Evolutionary conservation across 1,139 yeast genomes (phyloP).

Genomic region (Magnusiomyces ingens): DNA sequence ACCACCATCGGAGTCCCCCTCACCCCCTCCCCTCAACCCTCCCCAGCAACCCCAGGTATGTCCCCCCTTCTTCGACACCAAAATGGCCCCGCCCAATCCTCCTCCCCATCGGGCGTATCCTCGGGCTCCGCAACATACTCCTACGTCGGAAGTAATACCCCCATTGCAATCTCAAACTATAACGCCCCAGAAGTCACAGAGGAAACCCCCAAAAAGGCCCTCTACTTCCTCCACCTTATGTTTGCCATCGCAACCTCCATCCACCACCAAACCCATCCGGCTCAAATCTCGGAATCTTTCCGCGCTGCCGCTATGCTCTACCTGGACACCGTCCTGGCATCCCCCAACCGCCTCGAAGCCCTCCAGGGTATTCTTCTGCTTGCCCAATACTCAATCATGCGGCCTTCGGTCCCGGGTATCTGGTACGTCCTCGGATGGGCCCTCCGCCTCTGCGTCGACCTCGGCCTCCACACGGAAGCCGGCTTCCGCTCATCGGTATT

Average conservation of each 20-base stretch:
- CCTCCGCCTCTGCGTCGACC: slow-evolving; percentile 68
- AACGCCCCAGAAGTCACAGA: slow-evolving; percentile 13
- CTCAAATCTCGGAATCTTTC: slow-evolving; percentile 64
- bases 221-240: slow-evolving; percentile 64
- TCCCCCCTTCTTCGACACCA: slow-evolving; percentile 13
- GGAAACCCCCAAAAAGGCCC: slow-evolving; percentile 16
- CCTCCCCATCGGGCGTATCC: neutral
- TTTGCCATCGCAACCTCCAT: slow-evolving; percentile 79
- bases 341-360: slow-evolving; percentile 59
- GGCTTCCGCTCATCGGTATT: slow-evolving; percentile 24
- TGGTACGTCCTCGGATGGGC: slow-evolving; percentile 88
- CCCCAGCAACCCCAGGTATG: slow-evolving; percentile 14
- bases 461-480: slow-evolving; percentile 66
- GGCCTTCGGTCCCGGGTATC: slow-evolving; percentile 66
- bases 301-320: slow-evolving; percentile 59
- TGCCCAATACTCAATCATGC: slow-evolving; percentile 55
- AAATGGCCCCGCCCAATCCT: slow-evolving; percentile 14
- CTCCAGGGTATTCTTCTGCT: slow-evolving; percentile 65
- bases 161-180: neutral
- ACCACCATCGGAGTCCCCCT: slow-evolving; percentile 41
- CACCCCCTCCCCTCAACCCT: slow-evolving; percentile 19
- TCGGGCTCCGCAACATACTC: neutral
- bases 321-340: slow-evolving; percentile 51
- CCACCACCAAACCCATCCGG: slow-evolving; percentile 63
- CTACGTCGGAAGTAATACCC: slow-evolving; percentile 14